Evolutionary conservation across 2,329 filamentous ascomycete species (phyloP).

Genomic region (Zymoseptoria crescenta): DNA sequence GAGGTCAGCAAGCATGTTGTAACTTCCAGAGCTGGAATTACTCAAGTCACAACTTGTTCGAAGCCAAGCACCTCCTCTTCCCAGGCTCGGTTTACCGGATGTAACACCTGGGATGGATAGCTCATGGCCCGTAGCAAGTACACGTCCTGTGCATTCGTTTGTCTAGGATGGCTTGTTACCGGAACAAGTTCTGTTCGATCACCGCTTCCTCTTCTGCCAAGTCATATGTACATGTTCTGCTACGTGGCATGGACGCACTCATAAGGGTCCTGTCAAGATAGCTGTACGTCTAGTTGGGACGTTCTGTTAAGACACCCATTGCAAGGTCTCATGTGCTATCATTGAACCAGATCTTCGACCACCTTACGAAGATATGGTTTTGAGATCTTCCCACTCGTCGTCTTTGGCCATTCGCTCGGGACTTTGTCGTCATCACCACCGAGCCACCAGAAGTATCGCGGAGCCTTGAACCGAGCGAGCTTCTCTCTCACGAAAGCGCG

Average conservation of each 20-base stretch:
- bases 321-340: not conserved
- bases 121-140: not conserved
- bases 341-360: conserved; percentile 14
- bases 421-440: conserved; percentile 12
- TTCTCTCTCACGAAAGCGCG: conserved; percentile 15
- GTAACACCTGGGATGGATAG: not conserved
- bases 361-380: conserved; percentile 21
- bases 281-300: not conserved
- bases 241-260: too few species aligned
- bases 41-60: not conserved
- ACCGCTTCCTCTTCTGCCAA: too few species aligned
- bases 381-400: conserved; percentile 22
- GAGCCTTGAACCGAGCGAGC: conserved; percentile 22
- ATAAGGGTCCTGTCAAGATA: too few species aligned
- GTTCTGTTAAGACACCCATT: not conserved
- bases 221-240: too few species aligned
- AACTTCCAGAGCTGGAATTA: not conserved
- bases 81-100: not conserved
- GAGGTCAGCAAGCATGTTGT: conserved; percentile 7
- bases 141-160: too few species aligned
- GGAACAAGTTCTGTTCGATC: too few species aligned
- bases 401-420: conserved; percentile 21
- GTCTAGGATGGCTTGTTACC: too few species aligned
- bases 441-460: conserved; percentile 21
- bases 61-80: not conserved